These are phyloP conservation scores for Peronospora destructor DNA, from an alignment of 352 stramenopile species.

Conservation along the genomic window DNA sequence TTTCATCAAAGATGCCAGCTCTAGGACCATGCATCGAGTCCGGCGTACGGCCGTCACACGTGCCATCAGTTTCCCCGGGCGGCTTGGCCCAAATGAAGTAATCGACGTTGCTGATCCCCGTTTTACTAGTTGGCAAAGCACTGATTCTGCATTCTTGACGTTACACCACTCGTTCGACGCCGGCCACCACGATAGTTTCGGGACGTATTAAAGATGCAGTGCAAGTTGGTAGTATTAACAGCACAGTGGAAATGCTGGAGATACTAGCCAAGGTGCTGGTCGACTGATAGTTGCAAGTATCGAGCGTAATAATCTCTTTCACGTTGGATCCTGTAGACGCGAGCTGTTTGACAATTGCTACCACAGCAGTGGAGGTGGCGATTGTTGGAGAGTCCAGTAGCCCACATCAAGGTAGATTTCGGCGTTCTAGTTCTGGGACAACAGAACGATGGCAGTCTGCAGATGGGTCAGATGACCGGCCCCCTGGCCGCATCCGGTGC, in stretches of 20 bases:
- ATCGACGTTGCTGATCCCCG: conserved; percentile 48
- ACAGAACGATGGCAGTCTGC: conserved; percentile 34
- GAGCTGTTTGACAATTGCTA: conserved; percentile 37
- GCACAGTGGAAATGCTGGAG: conserved; percentile 56
- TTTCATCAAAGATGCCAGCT: conserved; percentile 42
- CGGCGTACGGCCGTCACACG: conserved; percentile 33
- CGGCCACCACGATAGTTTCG: conserved; percentile 46
- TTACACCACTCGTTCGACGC: conserved; percentile 64
- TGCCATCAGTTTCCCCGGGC: conserved; percentile 55
- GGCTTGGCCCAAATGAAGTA: conserved; percentile 75
- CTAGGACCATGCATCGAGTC: conserved; percentile 46
- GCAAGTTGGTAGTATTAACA: conserved; percentile 28
- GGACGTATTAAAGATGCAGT: conserved; percentile 62
- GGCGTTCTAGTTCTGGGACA: conserved; percentile 58
- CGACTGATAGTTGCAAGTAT: conserved; percentile 75
- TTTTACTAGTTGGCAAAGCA: conserved; percentile 41
- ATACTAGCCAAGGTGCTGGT: conserved; percentile 38
- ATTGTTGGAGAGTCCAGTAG: conserved; percentile 47
- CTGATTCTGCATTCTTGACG: conserved; percentile 51
- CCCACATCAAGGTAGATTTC: conserved; percentile 69
- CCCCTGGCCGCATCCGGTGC: conserved; percentile 27
- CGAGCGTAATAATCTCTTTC: conserved; percentile 60
- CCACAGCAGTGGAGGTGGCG: conserved; percentile 21
- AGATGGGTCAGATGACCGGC: conserved; percentile 49
- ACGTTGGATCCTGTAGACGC: conserved; percentile 23